Evolutionary conservation across 225 moss, liverwort and hornwort genomes (phyloP).

Genomic region (Marchantia paleacea): DNA sequence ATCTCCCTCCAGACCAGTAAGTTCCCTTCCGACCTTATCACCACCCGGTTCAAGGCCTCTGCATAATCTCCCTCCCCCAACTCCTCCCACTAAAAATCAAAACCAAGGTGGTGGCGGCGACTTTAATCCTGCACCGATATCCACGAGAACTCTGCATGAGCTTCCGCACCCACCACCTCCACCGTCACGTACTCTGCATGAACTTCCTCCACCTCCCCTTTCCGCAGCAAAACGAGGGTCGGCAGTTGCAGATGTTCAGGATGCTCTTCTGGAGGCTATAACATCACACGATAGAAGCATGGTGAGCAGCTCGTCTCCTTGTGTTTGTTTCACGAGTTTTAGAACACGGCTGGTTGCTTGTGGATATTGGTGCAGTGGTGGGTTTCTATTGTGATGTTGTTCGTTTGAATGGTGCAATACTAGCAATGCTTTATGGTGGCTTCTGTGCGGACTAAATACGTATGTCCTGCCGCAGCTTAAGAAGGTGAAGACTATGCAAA

Average conservation of each 20-base stretch:
- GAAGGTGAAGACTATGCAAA: conserved; percentile 62
- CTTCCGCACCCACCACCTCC: conserved; percentile 32
- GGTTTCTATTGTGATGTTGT: background rate
- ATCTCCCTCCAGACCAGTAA: conserved; percentile 18
- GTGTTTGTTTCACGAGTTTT: background rate
- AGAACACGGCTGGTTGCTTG: background rate
- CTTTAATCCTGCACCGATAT: conserved; percentile 14
- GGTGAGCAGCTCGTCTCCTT: conserved; percentile 39
- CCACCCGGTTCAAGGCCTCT: conserved; percentile 17
- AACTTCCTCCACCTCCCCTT: conserved; percentile 23
- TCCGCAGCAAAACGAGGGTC: conserved; percentile 14
- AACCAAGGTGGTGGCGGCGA: conserved; percentile 4
- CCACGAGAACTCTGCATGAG: conserved; percentile 22
- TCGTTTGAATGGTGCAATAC: background rate
- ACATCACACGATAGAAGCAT: conserved; percentile 75
- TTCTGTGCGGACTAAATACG: background rate
- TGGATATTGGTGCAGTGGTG: background rate
- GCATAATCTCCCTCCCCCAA: conserved; percentile 29
- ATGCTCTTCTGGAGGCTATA: conserved; percentile 62
- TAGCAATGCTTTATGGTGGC: background rate
- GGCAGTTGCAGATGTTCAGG: conserved; percentile 31
- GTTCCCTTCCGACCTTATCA: conserved; percentile 7
- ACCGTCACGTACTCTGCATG: conserved; percentile 25
- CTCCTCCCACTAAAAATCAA: conserved; percentile 32
- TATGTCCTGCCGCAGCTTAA: conserved; percentile 54